These are phyloP conservation scores for Baorangia bicolor DNA, from an alignment of 768 basidiomycete genomes.

Conservation along the genomic window DNA sequence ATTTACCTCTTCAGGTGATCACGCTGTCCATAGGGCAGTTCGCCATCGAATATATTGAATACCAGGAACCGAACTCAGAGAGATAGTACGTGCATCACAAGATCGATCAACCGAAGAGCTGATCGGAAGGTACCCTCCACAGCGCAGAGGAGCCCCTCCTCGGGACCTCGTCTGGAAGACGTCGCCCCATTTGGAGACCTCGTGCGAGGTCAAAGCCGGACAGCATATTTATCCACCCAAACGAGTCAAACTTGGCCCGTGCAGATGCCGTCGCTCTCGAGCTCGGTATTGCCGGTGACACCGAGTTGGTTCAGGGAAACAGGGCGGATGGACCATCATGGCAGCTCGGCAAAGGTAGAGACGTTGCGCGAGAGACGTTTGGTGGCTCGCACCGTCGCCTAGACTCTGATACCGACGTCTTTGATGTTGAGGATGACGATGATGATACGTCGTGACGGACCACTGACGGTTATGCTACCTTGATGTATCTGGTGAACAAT, in stretches of 20 bases:
- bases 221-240: conserved; percentile 61
- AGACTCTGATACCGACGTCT: conserved; percentile 1
- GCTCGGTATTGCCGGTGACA: conserved; percentile 49
- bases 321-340: conserved; percentile 42
- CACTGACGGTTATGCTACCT: neutral
- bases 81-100: conserved; percentile 22
- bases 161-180: conserved; percentile 2
- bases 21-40: conserved; percentile 60
- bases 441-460: conserved; percentile 9
- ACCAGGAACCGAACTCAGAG: conserved; percentile 16
- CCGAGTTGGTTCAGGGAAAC: conserved; percentile 45
- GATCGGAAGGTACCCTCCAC: neutral
- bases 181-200: conserved; percentile 24
- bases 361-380: conserved; percentile 48
- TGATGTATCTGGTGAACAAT: neutral
- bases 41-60: conserved; percentile 40
- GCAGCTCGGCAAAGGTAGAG: conserved; percentile 51
- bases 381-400: conserved; percentile 15
- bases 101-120: neutral
- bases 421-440: conserved; percentile 18
- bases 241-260: conserved; percentile 60
- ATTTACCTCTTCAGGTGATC: conserved; percentile 42
- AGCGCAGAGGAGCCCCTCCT: conserved; percentile 29
- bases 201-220: conserved; percentile 57
- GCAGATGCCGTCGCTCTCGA: conserved; percentile 61